Evolutionary conservation across 768 basidiomycete genomes (phyloP).

Genomic region (Fistulinella prunicolor): DNA sequence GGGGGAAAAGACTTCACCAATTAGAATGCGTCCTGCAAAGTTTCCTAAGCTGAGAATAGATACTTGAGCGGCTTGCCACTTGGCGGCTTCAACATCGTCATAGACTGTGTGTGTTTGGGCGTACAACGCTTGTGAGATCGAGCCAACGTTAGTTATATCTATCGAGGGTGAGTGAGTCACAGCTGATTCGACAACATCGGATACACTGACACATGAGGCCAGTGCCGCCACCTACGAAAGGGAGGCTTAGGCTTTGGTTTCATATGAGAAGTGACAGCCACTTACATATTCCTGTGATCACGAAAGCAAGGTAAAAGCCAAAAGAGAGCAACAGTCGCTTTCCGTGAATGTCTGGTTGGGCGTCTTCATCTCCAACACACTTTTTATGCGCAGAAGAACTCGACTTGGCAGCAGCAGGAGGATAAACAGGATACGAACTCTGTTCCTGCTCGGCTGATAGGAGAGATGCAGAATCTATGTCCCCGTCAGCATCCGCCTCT

Average conservation of each 20-base stretch:
- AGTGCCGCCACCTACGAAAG: slow-evolving; percentile 57
- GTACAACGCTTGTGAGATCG: slow-evolving; percentile 67
- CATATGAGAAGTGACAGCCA: slow-evolving; percentile 4
- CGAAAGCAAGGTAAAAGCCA: slow-evolving; percentile 68
- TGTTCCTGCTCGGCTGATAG: slow-evolving; percentile 18
- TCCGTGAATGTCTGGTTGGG: slow-evolving; percentile 47
- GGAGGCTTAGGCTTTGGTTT: not conserved
- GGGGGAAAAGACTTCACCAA: slow-evolving; percentile 45
- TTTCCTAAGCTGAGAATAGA: slow-evolving; percentile 81
- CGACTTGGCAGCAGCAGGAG: no score
- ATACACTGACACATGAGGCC: slow-evolving; percentile 66
- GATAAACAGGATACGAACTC: slow-evolving; percentile 25
- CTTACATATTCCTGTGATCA: slow-evolving; percentile 56
- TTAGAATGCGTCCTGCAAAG: slow-evolving; percentile 71
- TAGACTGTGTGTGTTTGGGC: slow-evolving; percentile 58
- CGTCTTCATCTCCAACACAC: slow-evolving; percentile 19
- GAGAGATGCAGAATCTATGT: slow-evolving; percentile 21
- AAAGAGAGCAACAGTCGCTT: slow-evolving; percentile 44
- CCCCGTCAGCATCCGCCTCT: slow-evolving; percentile 6
- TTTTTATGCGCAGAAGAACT: not conserved
- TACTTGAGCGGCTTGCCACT: slow-evolving; percentile 84
- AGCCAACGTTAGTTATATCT: slow-evolving; percentile 89
- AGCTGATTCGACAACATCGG: no score
- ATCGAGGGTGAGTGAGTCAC: slow-evolving; percentile 1
- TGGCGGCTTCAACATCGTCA: slow-evolving; percentile 62